Base-by-base conservation (phyloP, 225 moss, liverwort and hornwort genomes). In the Physcomitrium patens region DNA sequence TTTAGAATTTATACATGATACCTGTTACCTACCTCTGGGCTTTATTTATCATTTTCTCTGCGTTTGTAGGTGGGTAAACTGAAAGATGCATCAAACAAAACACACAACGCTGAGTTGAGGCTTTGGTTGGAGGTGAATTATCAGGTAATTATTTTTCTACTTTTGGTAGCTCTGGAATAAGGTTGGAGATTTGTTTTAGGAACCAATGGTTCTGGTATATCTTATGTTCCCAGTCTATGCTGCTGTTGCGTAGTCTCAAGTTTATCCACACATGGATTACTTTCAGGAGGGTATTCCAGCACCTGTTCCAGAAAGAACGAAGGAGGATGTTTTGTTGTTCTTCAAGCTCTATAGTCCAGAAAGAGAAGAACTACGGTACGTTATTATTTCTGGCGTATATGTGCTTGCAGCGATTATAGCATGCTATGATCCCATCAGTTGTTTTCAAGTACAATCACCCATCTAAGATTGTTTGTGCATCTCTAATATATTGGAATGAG, bases 331-430 rank as follows among this genome's bases (percentile, higher is more conserved):
- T 65, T 72, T 93, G 75, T 86, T 93, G 13, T 93, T 89, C 74
- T 93, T 93, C 78, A 93, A 93, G 80, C 88, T 93, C 10, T 90
- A 90, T 79, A 77, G 67, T 77, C 89, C 93, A 67, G 90, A 86
- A 43, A 90, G 84, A 71, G 93, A 90, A 63, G 89, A 93, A 67
- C 77, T 93, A 60, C 78, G 89, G 93, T 90, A 78, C n/a, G 70
- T 65, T 45, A 5, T 17, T 41, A 43, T 53, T 17, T 3, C 27
- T 71, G 13, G 8, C 5, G 15, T 17, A 24, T 5, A 22, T 60
- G 0, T 10, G 48, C 19, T 60, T 31, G 28, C 24, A 50, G 20
- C 3, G 13, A 26, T 46, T 37, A 37, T 4, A n/a, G 18, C 28
- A 48, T 71, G 3, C 46, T 71, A 26, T 44, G 15, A 14, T 2